Base-by-base conservation (phyloP, 2,329 filamentous ascomycete species). In the Talaromyces sp. region DNA sequence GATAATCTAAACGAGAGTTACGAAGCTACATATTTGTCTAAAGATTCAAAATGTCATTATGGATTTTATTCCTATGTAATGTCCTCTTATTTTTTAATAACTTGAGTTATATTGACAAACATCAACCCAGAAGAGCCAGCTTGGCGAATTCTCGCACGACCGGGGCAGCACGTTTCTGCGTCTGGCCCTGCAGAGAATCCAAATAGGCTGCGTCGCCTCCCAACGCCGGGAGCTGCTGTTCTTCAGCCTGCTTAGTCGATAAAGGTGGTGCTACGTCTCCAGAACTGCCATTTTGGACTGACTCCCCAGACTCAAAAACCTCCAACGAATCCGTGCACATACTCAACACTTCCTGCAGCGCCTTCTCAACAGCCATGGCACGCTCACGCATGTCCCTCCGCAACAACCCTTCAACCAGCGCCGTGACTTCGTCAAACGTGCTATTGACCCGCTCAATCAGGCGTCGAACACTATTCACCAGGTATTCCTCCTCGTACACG, bases 401-500 rank as follows among this genome's bases (percentile, higher is more conserved):
- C 63, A 92, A 81, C 61, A 98, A 78, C 0, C 89, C 92, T 65
- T 89, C 86, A 0, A 96, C 84, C 8, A 98, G 81, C 17, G 87
- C 78, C 69, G 86, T 83, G 0, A 91, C 85, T 72, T 99, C 95
- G 0, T 84, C 82, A 56, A 86, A 83, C 2, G 88, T 83, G 24
- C 81, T 81, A 73, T 93, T 91, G 24, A 96, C 86, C 38, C 93
- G 83, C 73, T 96, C 91, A 14, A 96, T 85, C 35, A 99, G 81
- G 26, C 95, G 82, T 13, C 88, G 85, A 38, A 98, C 87, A 66
- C 89, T 93, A 73, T 93, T 95, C 61, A 96, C 88, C 5, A 99
- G 84, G 74, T 99, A 99, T 75, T 98, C 95, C 71, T 98, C 93
- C 75, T 99, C 95, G 74, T 99, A 99, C 5, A 99, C 90, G 17